Percentiles rank a stretch among this genome's conserved stretches.
Conservation (phyloP, 2,329 filamentous ascomycete species). For the Ramularia endophylla region DNA sequence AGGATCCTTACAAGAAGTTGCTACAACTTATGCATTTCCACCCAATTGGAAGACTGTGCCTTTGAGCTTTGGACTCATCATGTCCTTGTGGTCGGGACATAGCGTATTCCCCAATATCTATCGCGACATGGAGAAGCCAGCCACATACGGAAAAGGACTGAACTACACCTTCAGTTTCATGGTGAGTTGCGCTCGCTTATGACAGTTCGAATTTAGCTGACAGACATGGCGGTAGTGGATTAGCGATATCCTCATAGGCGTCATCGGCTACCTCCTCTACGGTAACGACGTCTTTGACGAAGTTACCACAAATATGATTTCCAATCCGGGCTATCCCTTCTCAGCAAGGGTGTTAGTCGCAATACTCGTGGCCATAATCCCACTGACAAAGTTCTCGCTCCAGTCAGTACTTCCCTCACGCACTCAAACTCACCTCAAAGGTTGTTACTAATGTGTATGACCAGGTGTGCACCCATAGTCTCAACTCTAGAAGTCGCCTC, state of each 20-base stretch:
- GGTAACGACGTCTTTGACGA: neutral
- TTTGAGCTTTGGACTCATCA: constrained; percentile 1
- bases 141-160: neutral
- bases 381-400: too few species aligned
- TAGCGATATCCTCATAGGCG: too few species aligned
- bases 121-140: neutral
- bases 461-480: too few species aligned
- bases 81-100: constrained; percentile 1
- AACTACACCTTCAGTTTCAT: neutral
- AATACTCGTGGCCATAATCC: too few species aligned
- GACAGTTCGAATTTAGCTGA: neutral
- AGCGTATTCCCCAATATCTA: neutral
- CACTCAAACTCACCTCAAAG: too few species aligned
- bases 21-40: neutral
- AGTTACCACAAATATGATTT: constrained; percentile 1
- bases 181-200: too few species aligned
- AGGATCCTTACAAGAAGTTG: neutral
- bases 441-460: too few species aligned
- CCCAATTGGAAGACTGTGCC: neutral
- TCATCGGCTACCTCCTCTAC: constrained; percentile 1
- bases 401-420: too few species aligned
- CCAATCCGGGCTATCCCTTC: too few species aligned
- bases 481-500: too few species aligned
- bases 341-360: too few species aligned
- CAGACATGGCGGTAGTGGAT: neutral